Conservation (phyloP, 2,329 filamentous ascomycete genomes). For the Diaporthe sp. region DNA sequence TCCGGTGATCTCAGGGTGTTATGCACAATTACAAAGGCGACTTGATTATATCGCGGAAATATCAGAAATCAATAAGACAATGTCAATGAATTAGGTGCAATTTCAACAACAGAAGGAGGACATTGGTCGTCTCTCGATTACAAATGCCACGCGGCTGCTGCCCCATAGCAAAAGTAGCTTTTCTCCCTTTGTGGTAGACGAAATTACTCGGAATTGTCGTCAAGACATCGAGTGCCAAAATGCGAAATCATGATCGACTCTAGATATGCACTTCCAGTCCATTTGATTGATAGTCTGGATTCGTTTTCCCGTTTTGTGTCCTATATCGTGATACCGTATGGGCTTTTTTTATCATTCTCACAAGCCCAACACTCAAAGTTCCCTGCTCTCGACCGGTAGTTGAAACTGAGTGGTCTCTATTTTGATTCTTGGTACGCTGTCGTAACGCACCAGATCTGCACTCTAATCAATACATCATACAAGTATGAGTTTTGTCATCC, state of each 20-base stretch:
- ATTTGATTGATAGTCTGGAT: not conserved
- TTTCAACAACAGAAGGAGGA: no score
- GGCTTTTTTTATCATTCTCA: not conserved
- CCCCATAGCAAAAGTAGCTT: not conserved
- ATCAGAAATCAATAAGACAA: not conserved
- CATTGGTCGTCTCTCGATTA: not conserved
- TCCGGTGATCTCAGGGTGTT: not conserved
- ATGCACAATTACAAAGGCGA: not conserved
- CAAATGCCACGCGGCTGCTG: not conserved
- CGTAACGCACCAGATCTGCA: not conserved
- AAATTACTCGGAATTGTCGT: not conserved
- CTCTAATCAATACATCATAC: not conserved
- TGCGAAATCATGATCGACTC: not conserved
- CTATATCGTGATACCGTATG: no score
- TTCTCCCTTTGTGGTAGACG: not conserved
- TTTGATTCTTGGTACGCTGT: not conserved
- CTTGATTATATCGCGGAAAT: not conserved
- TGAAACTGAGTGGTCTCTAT: not conserved
- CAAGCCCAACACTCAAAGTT: not conserved
- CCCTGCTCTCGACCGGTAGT: no score
- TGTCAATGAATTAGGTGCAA: no score
- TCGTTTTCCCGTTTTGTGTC: not conserved
- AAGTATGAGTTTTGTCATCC: accelerated
- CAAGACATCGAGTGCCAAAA: not conserved
- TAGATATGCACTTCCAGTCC: not conserved